Evolutionary conservation across 306 rosid species (phyloP).

Genomic region (Dalbergia oliveri): DNA sequence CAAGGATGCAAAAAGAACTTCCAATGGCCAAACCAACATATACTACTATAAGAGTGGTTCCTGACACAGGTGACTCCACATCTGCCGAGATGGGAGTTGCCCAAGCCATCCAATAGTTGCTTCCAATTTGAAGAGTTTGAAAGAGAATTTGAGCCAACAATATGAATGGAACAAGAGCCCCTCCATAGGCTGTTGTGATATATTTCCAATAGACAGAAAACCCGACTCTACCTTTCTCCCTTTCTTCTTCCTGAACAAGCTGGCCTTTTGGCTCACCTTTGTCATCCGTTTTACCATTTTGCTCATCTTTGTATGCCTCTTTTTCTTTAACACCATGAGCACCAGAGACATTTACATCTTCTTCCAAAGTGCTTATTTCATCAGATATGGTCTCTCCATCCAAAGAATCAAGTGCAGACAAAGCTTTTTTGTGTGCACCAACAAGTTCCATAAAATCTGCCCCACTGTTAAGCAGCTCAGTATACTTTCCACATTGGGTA

Average conservation of each 20-base stretch:
- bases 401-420: constrained; percentile 66
- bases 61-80: constrained; percentile 56
- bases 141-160: constrained; percentile 71
- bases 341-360: no score
- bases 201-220: constrained; percentile 78
- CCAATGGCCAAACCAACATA: constrained; percentile 77
- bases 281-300: constrained; percentile 54
- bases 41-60: constrained; percentile 61
- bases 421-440: constrained; percentile 82
- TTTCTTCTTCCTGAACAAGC: constrained; percentile 92
- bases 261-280: constrained; percentile 61
- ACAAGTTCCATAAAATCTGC: constrained; percentile 86
- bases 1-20: constrained; percentile 69
- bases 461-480: constrained; percentile 68
- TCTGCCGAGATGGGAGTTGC: constrained; percentile 80
- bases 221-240: constrained; percentile 87
- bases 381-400: constrained; percentile 47
- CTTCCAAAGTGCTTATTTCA: constrained; percentile 37
- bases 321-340: constrained; percentile 50
- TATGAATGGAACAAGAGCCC: constrained; percentile 83
- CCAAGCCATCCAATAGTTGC: constrained; percentile 98
- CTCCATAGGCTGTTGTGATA: constrained; percentile 77
- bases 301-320: constrained; percentile 47
- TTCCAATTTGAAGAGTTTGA: constrained; percentile 84
- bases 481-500: constrained; percentile 78